phyloP scores from a whole-genome alignment of 768 basidiomycete species.

The Agaricus sinodeliciosus region DNA sequence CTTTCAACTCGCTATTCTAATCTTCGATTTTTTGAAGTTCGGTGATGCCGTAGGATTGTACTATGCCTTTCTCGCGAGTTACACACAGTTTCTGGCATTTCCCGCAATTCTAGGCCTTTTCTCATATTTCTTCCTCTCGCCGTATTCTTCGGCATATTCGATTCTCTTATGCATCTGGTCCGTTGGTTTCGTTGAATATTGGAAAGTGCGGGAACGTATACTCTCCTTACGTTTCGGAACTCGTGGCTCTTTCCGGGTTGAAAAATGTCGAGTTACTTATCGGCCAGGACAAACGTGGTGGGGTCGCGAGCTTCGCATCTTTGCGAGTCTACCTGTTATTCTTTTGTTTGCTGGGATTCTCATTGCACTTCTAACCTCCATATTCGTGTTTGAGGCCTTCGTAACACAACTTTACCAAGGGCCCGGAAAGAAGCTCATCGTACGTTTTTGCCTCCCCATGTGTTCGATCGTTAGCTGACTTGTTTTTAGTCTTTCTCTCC shows the following conservation, averaged over 20 bases:
- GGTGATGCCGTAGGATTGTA: conserved; percentile 83
- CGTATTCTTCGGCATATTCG: conserved; percentile 77
- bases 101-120: conserved; percentile 65
- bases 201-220: conserved; percentile 81
- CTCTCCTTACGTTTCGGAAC: conserved; percentile 82
- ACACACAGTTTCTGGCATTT: conserved; percentile 73
- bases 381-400: conserved; percentile 88
- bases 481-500: conserved; percentile 62
- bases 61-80: conserved; percentile 82
- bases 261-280: conserved; percentile 61
- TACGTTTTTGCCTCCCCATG: conserved; percentile 31
- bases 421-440: conserved; percentile 71
- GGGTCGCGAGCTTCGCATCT: conserved; percentile 60
- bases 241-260: conserved; percentile 68
- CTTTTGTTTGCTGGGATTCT: conserved; percentile 65
- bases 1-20: not conserved
- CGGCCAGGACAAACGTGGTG: conserved; percentile 61
- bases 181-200: conserved; percentile 83
- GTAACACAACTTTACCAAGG: conserved; percentile 86
- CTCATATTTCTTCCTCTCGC: conserved; percentile 63
- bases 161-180: conserved; percentile 77
- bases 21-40: conserved; percentile 32
- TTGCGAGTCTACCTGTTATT: conserved; percentile 69
- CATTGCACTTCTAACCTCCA: conserved; percentile 64
- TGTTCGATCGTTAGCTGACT: not conserved